Conservation (phyloP, 2,329 filamentous ascomycete species). For the Aspergillus calidoustus region DNA sequence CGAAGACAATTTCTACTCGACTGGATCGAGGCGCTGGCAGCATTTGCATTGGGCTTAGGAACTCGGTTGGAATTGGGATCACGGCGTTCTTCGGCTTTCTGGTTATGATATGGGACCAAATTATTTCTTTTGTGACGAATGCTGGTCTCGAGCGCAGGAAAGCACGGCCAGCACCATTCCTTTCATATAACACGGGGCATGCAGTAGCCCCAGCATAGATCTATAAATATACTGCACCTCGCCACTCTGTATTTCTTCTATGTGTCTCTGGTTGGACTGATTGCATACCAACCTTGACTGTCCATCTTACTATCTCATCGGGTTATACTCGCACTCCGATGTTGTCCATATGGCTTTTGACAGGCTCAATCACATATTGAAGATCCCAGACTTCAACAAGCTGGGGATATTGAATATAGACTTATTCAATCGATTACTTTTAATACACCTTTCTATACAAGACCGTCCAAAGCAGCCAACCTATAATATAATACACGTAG, state of each 20-base stretch:
- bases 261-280: slow-evolving; percentile 1
- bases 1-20: slow-evolving; percentile 23
- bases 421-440: neutral
- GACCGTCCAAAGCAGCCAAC: neutral
- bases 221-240: slow-evolving; percentile 17
- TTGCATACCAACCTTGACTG: neutral
- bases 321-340: slow-evolving; percentile 10
- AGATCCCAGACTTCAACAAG: slow-evolving; percentile 12
- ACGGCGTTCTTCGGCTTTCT: slow-evolving; percentile 18
- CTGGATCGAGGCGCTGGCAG: slow-evolving; percentile 27
- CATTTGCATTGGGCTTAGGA: slow-evolving; percentile 28
- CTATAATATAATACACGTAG: neutral
- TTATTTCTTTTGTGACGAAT: slow-evolving; percentile 6
- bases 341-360: slow-evolving; percentile 23
- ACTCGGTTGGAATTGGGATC: slow-evolving; percentile 19
- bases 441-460: neutral
- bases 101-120: slow-evolving; percentile 3
- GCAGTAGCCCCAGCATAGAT: slow-evolving; percentile 11
- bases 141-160: slow-evolving; percentile 7
- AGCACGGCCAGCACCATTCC: slow-evolving; percentile 1
- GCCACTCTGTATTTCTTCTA: slow-evolving; percentile 11
- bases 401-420: slow-evolving; percentile 7
- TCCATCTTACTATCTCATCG: neutral
- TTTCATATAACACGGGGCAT: slow-evolving; percentile 14
- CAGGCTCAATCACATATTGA: neutral